Conservation (phyloP, 768 basidiomycete species). For the Suillus decipiens region DNA sequence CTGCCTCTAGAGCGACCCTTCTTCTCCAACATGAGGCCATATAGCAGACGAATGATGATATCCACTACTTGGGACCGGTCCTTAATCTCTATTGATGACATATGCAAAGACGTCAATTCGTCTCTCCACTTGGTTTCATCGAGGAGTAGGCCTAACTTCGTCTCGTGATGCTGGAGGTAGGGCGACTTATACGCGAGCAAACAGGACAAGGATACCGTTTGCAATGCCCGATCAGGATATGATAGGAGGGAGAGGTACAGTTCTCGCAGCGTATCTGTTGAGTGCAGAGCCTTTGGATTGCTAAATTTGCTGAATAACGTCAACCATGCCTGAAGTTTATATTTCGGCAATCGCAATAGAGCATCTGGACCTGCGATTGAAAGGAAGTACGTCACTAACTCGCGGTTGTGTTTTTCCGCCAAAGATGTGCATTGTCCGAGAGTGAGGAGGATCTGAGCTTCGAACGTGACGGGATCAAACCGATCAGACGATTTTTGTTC, state of each 20-base stretch:
- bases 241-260: slow-evolving; percentile 79
- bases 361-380: slow-evolving; percentile 42
- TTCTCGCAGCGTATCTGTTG: slow-evolving; percentile 60
- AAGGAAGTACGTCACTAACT: slow-evolving; percentile 87
- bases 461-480: slow-evolving; percentile 76
- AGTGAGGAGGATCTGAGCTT: slow-evolving; percentile 72
- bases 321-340: slow-evolving; percentile 75
- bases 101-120: slow-evolving; percentile 70
- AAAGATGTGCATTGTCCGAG: slow-evolving; percentile 70
- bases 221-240: slow-evolving; percentile 80
- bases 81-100: slow-evolving; percentile 54
- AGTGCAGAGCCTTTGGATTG: slow-evolving; percentile 89
- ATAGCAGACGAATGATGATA: slow-evolving; percentile 73
- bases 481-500: slow-evolving; percentile 48
- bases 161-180: slow-evolving; percentile 52
- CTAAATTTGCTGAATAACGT: slow-evolving; percentile 84
- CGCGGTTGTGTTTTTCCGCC: slow-evolving; percentile 85
- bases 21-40: slow-evolving; percentile 85
- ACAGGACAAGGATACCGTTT: slow-evolving; percentile 74
- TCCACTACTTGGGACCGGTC: slow-evolving; percentile 71
- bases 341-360: slow-evolving; percentile 49
- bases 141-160: slow-evolving; percentile 68
- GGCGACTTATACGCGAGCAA: slow-evolving; percentile 80
- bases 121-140: slow-evolving; percentile 92
- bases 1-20: slow-evolving; percentile 67